Conservation (phyloP, 2,329 filamentous ascomycete species). For the Thielaviopsis cerberus region DNA sequence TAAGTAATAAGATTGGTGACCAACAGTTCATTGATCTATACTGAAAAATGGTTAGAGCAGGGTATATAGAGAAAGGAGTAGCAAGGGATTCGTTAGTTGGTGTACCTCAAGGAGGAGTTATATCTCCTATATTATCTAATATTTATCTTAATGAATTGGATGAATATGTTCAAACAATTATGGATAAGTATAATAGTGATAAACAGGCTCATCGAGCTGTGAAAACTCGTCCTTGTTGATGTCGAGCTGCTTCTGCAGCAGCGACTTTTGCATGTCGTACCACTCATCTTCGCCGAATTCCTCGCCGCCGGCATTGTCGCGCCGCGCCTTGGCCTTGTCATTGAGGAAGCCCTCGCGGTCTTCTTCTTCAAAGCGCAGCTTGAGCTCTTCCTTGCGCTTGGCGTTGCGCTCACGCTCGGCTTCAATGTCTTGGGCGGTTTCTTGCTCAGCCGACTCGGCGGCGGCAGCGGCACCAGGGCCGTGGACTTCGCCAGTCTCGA, state of each 20-base stretch:
- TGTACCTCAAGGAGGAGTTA: too few relatives aligned
- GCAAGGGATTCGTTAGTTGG: too few relatives aligned
- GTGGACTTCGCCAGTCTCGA: constrained; percentile 56
- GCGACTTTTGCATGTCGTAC: constrained; percentile 93
- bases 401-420: constrained; percentile 84
- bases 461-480: constrained; percentile 18
- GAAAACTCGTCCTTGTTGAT: constrained; percentile 95
- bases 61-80: too few relatives aligned
- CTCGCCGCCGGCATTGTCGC: constrained; percentile 48
- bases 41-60: too few relatives aligned
- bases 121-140: too few relatives aligned
- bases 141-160: too few relatives aligned
- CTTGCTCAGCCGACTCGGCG: constrained; percentile 24
- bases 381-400: constrained; percentile 80
- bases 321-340: constrained; percentile 60
- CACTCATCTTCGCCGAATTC: constrained; percentile 96
- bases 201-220: constrained; percentile 65
- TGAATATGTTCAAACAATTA: too few relatives aligned
- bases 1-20: too few relatives aligned
- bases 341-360: constrained; percentile 91
- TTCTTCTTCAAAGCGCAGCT: constrained; percentile 88
- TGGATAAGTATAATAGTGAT: too few relatives aligned
- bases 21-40: too few relatives aligned
- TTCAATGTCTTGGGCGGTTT: constrained; percentile 41
- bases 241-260: constrained; percentile 83